These are phyloP conservation scores for Apiospora kogelbergensis DNA, from an alignment of 2,329 filamentous ascomycete genomes.

Conservation along the genomic window DNA sequence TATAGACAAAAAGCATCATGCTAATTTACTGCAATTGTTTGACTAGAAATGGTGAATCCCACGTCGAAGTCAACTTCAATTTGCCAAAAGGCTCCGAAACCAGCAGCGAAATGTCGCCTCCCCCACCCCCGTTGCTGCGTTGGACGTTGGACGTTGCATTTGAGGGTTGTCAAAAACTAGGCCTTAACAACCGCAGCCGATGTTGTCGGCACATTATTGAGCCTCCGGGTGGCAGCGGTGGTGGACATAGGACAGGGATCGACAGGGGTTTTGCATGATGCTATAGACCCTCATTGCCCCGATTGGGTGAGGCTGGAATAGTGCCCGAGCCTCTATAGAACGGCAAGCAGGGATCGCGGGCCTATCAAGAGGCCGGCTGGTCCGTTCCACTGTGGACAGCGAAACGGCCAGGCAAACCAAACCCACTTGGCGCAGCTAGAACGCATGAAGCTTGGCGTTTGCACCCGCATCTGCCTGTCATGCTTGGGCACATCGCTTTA, in stretches of 20 bases:
- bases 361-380: background rate
- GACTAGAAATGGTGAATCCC: background rate
- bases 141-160: background rate
- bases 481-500: background rate
- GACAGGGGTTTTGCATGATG: background rate
- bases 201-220: background rate
- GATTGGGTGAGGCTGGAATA: background rate
- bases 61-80: background rate
- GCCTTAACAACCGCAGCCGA: background rate
- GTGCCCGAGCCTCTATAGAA: background rate
- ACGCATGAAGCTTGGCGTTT: constrained; percentile 5
- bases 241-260: background rate
- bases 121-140: background rate
- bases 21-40: background rate
- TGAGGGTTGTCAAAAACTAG: background rate
- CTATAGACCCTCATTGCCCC: background rate
- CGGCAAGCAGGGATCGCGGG: background rate
- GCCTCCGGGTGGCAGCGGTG: background rate
- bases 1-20: background rate
- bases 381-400: background rate
- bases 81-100: background rate
- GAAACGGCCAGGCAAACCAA: background rate
- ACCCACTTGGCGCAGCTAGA: background rate
- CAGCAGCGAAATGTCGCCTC: background rate
- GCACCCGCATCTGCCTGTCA: background rate